phyloP scores from a whole-genome alignment of 345 rosid species.

The Balakata baccata region DNA sequence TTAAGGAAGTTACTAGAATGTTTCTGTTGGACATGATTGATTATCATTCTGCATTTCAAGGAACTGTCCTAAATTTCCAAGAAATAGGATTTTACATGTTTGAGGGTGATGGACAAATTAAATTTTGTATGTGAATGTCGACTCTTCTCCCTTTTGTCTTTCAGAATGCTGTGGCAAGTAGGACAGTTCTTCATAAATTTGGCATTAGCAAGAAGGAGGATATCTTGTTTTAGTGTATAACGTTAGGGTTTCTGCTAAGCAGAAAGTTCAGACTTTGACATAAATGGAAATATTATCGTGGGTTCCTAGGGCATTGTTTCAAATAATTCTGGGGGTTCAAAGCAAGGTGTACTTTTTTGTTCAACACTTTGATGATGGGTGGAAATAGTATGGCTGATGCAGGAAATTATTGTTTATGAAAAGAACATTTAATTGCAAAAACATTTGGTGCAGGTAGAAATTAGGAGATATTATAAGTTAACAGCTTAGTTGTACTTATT shows the following conservation, averaged over 20 bases:
- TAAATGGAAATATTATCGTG: not conserved
- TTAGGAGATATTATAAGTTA: not conserved
- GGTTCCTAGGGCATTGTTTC: not conserved
- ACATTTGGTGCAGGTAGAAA: not conserved
- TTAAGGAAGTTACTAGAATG: not conserved
- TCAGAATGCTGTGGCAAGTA: not conserved
- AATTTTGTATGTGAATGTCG: not conserved
- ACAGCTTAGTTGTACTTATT: not conserved
- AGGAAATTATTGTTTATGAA: not conserved
- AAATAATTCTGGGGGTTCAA: not conserved
- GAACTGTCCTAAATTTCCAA: too few species aligned
- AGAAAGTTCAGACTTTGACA: not conserved
- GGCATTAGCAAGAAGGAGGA: not conserved
- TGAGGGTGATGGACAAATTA: not conserved
- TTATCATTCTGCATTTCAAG: not conserved
- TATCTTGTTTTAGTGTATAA: not conserved
- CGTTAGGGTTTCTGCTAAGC: not conserved
- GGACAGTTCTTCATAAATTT: not conserved
- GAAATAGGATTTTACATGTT: too few species aligned
- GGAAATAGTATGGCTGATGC: too few species aligned
- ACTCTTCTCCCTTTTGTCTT: not conserved
- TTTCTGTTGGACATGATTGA: not conserved
- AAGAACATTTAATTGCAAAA: not conserved
- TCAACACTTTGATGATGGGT: not conserved
- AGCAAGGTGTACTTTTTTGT: not conserved